Conservation (phyloP, 1,139 yeast species). For the Yamadazyma taylorii region DNA sequence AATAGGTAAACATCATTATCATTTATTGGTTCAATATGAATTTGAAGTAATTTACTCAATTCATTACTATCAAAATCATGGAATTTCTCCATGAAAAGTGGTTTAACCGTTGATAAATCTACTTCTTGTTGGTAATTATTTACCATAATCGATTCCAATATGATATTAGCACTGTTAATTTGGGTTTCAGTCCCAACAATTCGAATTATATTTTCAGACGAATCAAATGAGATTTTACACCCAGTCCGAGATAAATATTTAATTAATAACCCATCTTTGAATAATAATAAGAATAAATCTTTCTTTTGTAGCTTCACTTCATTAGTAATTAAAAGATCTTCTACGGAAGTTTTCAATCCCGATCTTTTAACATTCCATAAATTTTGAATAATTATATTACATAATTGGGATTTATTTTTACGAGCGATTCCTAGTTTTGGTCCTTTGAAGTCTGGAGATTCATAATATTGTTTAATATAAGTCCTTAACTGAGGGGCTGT, state of each 20-base stretch:
- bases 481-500: slow-evolving; percentile 22
- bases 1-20: slow-evolving; percentile 31
- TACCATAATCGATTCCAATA: slow-evolving; percentile 31
- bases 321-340: slow-evolving; percentile 41
- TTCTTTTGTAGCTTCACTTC: slow-evolving; percentile 37
- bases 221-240: slow-evolving; percentile 46
- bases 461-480: slow-evolving; percentile 17
- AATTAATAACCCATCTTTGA: slow-evolving; percentile 46
- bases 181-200: slow-evolving; percentile 36
- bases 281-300: slow-evolving; percentile 51
- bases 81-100: slow-evolving; percentile 25
- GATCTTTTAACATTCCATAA: slow-evolving; percentile 41
- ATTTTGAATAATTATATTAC: slow-evolving; percentile 28
- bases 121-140: slow-evolving; percentile 34
- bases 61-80: slow-evolving; percentile 26
- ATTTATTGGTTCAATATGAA: slow-evolving; percentile 27
- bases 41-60: slow-evolving; percentile 35
- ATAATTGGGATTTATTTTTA: slow-evolving; percentile 16
- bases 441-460: slow-evolving; percentile 9
- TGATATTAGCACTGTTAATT: slow-evolving; percentile 34
- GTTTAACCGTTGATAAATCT: slow-evolving; percentile 27
- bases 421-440: slow-evolving; percentile 10
- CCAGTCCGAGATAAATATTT: slow-evolving; percentile 56
- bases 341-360: slow-evolving; percentile 29
- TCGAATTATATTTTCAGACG: slow-evolving; percentile 17